These are phyloP conservation scores for Mucor piriformis DNA, from an alignment of 371 early-diverging fungal genomes.

Conservation along the genomic window DNA sequence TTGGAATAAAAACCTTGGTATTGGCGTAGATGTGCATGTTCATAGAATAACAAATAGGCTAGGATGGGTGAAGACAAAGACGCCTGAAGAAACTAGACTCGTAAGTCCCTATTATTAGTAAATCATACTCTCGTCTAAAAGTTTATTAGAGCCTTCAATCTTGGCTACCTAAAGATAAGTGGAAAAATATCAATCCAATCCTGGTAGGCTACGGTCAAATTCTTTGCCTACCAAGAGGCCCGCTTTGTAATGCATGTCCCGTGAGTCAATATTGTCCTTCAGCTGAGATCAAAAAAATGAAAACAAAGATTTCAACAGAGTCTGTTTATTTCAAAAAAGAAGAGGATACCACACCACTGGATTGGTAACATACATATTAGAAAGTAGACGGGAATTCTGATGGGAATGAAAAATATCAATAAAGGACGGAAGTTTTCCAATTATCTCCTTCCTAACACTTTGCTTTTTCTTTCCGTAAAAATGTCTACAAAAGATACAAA, in stretches of 20 bases:
- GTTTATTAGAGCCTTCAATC: conserved; percentile 66
- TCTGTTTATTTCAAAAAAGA: conserved; percentile 11
- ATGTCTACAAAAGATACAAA: neutral
- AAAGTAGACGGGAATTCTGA: conserved; percentile 10
- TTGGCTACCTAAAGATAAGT: conserved; percentile 87
- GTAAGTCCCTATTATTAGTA: conserved; percentile 30
- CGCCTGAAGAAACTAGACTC: conserved; percentile 85
- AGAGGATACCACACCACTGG: neutral
- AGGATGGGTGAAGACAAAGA: conserved; percentile 82
- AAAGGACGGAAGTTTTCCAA: too few relatives aligned
- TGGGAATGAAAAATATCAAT: conserved; percentile 1
- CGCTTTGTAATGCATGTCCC: conserved; percentile 86
- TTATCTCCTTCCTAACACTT: neutral
- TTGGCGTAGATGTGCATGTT: conserved; percentile 99
- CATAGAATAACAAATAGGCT: conserved; percentile 93
- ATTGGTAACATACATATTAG: conserved; percentile 6
- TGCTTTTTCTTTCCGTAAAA: neutral
- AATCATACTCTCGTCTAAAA: neutral
- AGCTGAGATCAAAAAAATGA: conserved; percentile 26
- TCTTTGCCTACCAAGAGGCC: conserved; percentile 79
- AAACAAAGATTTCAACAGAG: neutral
- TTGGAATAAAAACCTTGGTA: conserved; percentile 89
- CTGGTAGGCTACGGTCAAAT: conserved; percentile 98
- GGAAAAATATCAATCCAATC: conserved; percentile 89
- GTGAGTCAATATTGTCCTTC: conserved; percentile 77